Conservation (phyloP, 1,284 basidiomycete species). For the Singerocomus inundabilis region DNA sequence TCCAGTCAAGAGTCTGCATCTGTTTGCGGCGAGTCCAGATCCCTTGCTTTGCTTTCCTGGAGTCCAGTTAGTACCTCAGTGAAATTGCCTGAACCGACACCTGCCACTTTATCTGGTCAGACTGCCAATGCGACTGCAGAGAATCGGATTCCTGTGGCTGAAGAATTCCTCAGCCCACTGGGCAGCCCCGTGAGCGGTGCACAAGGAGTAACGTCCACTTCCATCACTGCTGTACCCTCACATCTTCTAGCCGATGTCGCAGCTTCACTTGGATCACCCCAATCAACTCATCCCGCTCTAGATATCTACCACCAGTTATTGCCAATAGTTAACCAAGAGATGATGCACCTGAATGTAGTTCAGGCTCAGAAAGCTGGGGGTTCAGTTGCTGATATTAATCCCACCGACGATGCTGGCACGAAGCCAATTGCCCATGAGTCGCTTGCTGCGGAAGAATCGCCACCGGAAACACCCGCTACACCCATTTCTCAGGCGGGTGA, state of each 20-base stretch:
- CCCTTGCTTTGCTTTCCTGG: background rate
- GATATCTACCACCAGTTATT: conserved; percentile 28
- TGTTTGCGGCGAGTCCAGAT: background rate
- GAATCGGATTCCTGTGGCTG: conserved; percentile 5
- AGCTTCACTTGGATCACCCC: conserved; percentile 3
- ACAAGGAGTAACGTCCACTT: background rate
- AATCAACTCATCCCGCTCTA: background rate
- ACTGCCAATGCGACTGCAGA: conserved; percentile 1
- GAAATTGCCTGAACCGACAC: background rate
- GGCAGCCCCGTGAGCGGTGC: conserved; percentile 18
- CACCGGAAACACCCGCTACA: background rate
- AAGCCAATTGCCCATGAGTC: conserved; percentile 1
- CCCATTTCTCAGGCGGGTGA: conserved; percentile 4
- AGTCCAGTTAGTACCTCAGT: background rate
- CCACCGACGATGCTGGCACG: background rate
- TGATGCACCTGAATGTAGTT: conserved; percentile 18
- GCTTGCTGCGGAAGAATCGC: background rate
- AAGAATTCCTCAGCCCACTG: conserved; percentile 31
- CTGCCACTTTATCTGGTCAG: background rate
- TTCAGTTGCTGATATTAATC: background rate
- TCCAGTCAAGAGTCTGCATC: background rate
- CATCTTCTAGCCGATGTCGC: conserved; percentile 13
- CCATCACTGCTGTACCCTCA: background rate
- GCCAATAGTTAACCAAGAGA: conserved; percentile 31
- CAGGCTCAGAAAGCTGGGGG: background rate